Conservation (phyloP, 345 rosid species). For the Camelina laxa region DNA sequence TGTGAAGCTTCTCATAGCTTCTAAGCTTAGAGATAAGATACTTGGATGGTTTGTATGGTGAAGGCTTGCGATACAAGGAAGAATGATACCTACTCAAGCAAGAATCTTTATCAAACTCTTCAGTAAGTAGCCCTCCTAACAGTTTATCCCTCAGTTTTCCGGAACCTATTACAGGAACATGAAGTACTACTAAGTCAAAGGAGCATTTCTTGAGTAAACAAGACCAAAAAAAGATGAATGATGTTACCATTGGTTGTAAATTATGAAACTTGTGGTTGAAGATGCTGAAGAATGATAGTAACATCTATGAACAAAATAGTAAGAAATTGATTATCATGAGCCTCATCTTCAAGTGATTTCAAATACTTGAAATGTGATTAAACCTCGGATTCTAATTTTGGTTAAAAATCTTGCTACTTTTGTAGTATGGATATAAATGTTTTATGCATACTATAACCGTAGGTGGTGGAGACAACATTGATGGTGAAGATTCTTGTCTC, state of each 20-base stretch:
- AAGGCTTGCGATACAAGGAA: slow-evolving; percentile 48
- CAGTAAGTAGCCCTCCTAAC: slow-evolving; percentile 51
- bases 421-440: too few species aligned
- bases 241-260: slow-evolving; percentile 12
- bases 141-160: slow-evolving; percentile 39
- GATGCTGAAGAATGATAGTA: background rate
- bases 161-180: slow-evolving; percentile 35
- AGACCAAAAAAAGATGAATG: background rate
- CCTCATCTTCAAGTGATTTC: slow-evolving; percentile 22
- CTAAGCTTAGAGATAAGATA: slow-evolving; percentile 60
- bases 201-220: background rate
- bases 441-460: too few species aligned
- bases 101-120: slow-evolving; percentile 51
- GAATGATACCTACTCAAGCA: slow-evolving; percentile 60
- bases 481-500: background rate
- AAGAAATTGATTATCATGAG: slow-evolving; percentile 7
- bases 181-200: background rate
- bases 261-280: slow-evolving; percentile 6
- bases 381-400: too few species aligned
- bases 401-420: too few species aligned
- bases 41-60: slow-evolving; percentile 49
- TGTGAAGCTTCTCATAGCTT: slow-evolving; percentile 61
- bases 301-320: background rate
- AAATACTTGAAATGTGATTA: too few species aligned
- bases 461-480: background rate